phyloP scores from a whole-genome alignment of 352 stramenopile species.

The Phytophthora citricola region DNA sequence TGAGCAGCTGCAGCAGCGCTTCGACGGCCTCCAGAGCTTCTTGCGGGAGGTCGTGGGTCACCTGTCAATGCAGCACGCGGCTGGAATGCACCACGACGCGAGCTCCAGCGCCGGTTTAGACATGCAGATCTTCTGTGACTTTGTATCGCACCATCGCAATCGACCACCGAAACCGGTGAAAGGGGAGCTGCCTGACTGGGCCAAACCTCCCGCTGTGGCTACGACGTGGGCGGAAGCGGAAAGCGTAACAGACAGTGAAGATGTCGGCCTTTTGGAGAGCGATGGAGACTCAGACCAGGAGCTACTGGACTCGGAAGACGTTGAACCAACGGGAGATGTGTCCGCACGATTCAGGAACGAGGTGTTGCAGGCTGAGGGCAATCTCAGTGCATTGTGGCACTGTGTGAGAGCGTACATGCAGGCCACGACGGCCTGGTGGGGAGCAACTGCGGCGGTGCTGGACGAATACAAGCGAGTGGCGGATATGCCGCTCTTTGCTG shows the following conservation, averaged over 20 bases:
- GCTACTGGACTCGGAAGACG: slow-evolving; percentile 5
- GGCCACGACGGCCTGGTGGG: slow-evolving; percentile 73
- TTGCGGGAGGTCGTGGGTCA: slow-evolving; percentile 57
- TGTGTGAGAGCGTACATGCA: slow-evolving; percentile 67
- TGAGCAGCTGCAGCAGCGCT: slow-evolving; percentile 70
- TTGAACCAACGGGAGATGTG: slow-evolving; percentile 10
- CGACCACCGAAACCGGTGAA: slow-evolving; percentile 58
- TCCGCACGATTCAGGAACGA: slow-evolving; percentile 76
- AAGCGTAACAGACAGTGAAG: slow-evolving; percentile 69
- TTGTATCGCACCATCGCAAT: slow-evolving; percentile 73
- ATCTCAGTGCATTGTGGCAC: slow-evolving; percentile 79
- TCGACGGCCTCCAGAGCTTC: slow-evolving; percentile 68
- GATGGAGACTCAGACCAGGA: slow-evolving; percentile 34
- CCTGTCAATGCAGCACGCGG: slow-evolving; percentile 50
- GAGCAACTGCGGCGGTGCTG: slow-evolving; percentile 52
- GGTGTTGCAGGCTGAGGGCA: slow-evolving; percentile 74
- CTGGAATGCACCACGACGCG: slow-evolving; percentile 70
- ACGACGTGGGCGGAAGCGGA: slow-evolving; percentile 62
- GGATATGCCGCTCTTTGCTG: slow-evolving; percentile 57
- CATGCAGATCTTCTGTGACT: slow-evolving; percentile 88
- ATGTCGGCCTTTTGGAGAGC: slow-evolving; percentile 49
- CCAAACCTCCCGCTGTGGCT: slow-evolving; percentile 35
- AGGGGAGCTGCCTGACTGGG: slow-evolving; percentile 63
- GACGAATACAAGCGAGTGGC: slow-evolving; percentile 73
- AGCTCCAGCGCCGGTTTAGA: slow-evolving; percentile 66